Evolutionary conservation across 768 basidiomycete species (phyloP).

Genomic region (Leucosporidium scottii): DNA sequence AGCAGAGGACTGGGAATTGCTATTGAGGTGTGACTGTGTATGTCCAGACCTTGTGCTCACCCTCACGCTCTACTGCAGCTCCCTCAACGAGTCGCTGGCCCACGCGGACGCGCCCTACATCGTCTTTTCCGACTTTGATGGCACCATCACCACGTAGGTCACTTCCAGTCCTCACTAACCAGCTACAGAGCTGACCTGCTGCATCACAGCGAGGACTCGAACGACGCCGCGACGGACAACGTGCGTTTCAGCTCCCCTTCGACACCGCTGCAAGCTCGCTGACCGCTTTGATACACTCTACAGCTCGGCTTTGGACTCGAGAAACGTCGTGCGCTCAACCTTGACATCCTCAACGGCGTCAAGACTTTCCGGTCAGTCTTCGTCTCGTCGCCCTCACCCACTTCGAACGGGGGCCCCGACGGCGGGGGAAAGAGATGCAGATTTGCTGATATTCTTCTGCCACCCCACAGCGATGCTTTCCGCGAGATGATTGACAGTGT

Average conservation of each 20-base stretch:
- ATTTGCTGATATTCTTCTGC: background rate
- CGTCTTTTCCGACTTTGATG: conserved; percentile 32
- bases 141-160: conserved; percentile 27
- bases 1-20: too few relatives aligned
- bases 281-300: conserved; percentile 45
- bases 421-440: too few relatives aligned
- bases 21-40: too few relatives aligned
- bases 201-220: conserved; percentile 14
- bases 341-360: conserved; percentile 60
- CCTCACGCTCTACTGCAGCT: background rate
- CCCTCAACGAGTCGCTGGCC: background rate
- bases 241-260: background rate
- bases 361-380: conserved; percentile 63
- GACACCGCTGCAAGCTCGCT: background rate
- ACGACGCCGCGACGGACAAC: conserved; percentile 32
- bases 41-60: too few relatives aligned
- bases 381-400: too few relatives aligned
- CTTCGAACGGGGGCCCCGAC: background rate
- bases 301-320: conserved; percentile 78
- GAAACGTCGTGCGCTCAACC: conserved; percentile 64
- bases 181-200: background rate
- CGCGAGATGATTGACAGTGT: conserved; percentile 77
- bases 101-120: conserved; percentile 20
- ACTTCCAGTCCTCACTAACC: too few relatives aligned
- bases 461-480: conserved; percentile 68